Evolutionary conservation across 78 protist genomes (phyloP), one percentile per base, ranked within the genome.

Genomic region (Parvularia atlantis): DNA sequence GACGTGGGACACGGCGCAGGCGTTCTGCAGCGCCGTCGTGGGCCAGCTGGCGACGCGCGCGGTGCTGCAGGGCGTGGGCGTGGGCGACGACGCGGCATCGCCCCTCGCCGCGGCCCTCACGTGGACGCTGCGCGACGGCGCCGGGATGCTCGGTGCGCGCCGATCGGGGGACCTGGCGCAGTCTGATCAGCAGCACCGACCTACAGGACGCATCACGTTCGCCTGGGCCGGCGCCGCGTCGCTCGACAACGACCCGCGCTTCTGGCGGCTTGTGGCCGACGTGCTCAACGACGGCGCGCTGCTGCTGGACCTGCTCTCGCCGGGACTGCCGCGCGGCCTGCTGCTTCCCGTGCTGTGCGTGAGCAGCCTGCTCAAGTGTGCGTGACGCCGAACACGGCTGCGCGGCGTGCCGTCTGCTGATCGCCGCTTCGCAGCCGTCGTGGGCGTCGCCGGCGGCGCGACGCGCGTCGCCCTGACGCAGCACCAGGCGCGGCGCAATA

Each of bases 381-480:
- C n/a, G n/a, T n/a, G n/a, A n/a, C n/a, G n/a, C n/a, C n/a, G n/a
- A n/a, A n/a, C n/a, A n/a, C n/a, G n/a, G n/a, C n/a, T n/a, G n/a
- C n/a, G n/a, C n/a, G n/a, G n/a, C n/a, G n/a, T n/a, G n/a, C n/a
- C n/a, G n/a, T n/a, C n/a, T n/a, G n/a, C n/a, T n/a, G n/a, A n/a
- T n/a, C n/a, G n/a, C n/a, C n/a, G n/a, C n/a, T n/a, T n/a, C n/a
- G 66, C 30, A 48, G 54, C 80, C 33, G 52, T 82, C 44, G 65
- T 68, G 53, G 78, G 83, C 28, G 81, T 82, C 17, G 78, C 76
- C 0, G 87, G 79, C 31, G 87, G 83, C 2, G 82, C 83, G 13
- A 66, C 80, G 30, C 59, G 82, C 13, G 87, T 82, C 4, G 40
- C 71, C 36, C 2, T 82, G 30, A 71, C 76, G 5, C 63, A 68